These are phyloP conservation scores for Blastocystis hominis DNA, from an alignment of 352 stramenopile species.

Conservation along the genomic window DNA sequence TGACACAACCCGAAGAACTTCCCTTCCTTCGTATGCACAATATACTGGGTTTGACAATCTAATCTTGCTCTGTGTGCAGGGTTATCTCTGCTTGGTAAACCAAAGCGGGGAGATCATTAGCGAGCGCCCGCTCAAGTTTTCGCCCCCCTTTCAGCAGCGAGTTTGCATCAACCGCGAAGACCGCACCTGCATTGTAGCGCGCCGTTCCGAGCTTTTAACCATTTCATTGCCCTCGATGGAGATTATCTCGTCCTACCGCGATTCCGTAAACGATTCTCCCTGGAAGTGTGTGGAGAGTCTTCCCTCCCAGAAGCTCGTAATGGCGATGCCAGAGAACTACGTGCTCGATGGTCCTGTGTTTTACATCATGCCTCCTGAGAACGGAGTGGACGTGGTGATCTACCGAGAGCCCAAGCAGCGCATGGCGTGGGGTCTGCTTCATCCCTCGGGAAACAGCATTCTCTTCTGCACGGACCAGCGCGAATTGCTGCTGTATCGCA, in stretches of 20 bases:
- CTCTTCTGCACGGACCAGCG: neutral
- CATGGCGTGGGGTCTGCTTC: neutral
- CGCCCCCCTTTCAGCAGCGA: neutral
- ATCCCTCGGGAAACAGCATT: slow-evolving; percentile 16
- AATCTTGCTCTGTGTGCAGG: neutral
- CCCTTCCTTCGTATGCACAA: neutral
- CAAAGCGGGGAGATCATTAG: neutral
- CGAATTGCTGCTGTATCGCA: neutral
- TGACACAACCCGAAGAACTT: neutral
- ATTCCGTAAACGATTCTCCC: neutral
- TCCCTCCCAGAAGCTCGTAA: neutral
- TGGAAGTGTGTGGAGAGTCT: neutral
- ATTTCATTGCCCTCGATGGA: neutral
- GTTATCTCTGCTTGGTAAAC: neutral
- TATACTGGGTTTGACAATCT: neutral
- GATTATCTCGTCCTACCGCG: neutral
- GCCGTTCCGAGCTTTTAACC: neutral
- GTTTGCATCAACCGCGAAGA: neutral
- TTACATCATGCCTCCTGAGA: neutral
- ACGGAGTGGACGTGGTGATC: neutral
- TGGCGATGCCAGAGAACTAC: neutral
- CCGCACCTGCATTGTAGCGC: slow-evolving; percentile 1
- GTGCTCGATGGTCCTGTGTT: slow-evolving; percentile 12
- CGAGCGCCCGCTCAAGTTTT: neutral
- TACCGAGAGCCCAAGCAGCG: neutral